Base-by-base conservation (phyloP, 2,329 filamentous ascomycete genomes). In the Colletotrichum viniferum region DNA sequence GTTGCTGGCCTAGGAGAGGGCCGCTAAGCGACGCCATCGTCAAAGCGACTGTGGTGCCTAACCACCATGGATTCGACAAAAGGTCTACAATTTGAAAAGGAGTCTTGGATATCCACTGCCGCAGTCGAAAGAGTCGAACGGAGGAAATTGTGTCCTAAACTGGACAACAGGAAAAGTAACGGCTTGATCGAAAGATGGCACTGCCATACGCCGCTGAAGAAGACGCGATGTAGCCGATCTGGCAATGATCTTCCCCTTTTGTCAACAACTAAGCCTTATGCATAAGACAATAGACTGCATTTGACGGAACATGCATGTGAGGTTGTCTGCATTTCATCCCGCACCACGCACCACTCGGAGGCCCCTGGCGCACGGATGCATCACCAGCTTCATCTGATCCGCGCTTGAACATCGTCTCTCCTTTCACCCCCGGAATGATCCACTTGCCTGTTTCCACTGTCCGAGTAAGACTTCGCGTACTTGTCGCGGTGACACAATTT, bases 21-120 rank as follows among this genome's bases (percentile, higher is more conserved):
- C 36, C 69, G 43, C 73, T 75, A 75, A 34, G 16, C 28, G 69
- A 68, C 69, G 69, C 73, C 73, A 58, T 52, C 21, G 73, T 63
- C 73, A 65, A 73, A 56, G 73, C 73, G 58, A n/a, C 32, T 73
- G 10, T 58, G 73, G 56, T 73, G 69, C 63, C 69, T 68, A 26
- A 38, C 28, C 24, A n/a, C 36, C 28, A 34, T 48, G 63, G 63
- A 67, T 36, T 67, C 34, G 34, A 64, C 65, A 63, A 26, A 58
- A 63, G n/a, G 56, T 60, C 48, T 48, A 62, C 38, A 28, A 60
- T 24, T 34, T 32, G 18, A 61, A 61, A 21, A 21, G n/a, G 26
- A 21, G 16, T 32, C 9, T 21, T 61, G 18, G 21, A 21, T 32
- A 32, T 36, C 43, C 43, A 21, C n/a, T 61, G n/a, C 30, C 26